Base-by-base conservation (phyloP, 805 yeast genomes). In the Sugiyamaella marilandica region DNA sequence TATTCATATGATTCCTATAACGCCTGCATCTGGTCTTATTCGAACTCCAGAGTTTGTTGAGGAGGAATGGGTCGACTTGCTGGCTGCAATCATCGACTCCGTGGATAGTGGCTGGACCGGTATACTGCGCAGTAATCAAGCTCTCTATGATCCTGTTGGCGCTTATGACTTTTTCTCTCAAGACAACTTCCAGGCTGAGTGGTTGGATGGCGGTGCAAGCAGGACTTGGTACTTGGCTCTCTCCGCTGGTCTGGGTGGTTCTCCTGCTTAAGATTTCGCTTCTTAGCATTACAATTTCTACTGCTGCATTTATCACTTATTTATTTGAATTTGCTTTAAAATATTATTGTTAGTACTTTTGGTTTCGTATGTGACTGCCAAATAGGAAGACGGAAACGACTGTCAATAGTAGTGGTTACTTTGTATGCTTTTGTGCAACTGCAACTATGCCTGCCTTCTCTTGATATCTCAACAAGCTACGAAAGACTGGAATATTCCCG, bases 221-320 rank as follows among this genome's bases (percentile, higher is more conserved):
- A 72, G 83, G 56, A 85, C 97, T 0, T 90, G 96, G 95, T 83
- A 91, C 10, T 72, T 90, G 57, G 82, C 95, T 0, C 87, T 79
- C 59, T 75, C 87, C 45, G 96, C 71, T 13, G 65, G 64, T 5
- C 56, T 66, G 18, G 58, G 58, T n/a, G 58, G 58, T 10, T 43
- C 54, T 5, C 47, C 54, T 36, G 50, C 49, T 7, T 50, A 46
- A 50, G 9, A 16, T 8, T 21, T n/a, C 14, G 14, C 33, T 13
- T 29, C n/a, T 34, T 10, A n/a, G 29, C 29, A 24, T 24, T 24
- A 5, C 29, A 24, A 7, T 24, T 24, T 24, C 29, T 24, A 24
- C 29, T 24, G 37, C 29, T 24, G 37, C 37, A 34, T 34, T 34
- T 14, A 34, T 5, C 37, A 11, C 2, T 14, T 34, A 24, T 24